A percentile compares a stretch with the other conserved stretches of the same genome.
These are phyloP conservation scores for Mycena amicta DNA, from an alignment of 768 basidiomycete genomes.

Conservation along the genomic window DNA sequence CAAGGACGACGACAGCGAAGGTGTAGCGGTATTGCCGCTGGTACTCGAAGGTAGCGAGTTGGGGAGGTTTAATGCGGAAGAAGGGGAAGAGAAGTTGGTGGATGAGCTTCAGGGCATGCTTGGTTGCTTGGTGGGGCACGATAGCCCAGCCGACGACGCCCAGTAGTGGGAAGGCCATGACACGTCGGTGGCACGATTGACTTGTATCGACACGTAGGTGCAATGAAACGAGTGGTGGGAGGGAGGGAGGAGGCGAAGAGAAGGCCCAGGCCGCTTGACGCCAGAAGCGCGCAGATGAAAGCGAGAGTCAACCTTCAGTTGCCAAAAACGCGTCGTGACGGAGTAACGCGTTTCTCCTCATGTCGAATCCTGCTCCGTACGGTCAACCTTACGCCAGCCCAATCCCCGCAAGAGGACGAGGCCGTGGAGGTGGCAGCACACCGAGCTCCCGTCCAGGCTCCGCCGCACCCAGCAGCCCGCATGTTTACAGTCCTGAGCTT, in stretches of 20 bases:
- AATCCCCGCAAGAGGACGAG: not conserved
- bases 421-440: not conserved
- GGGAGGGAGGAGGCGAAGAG: not conserved
- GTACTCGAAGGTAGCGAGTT: conserved; percentile 46
- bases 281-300: not conserved
- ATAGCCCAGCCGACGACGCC: conserved; percentile 66
- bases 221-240: not conserved
- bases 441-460: not conserved
- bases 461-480: not conserved
- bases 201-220: not conserved
- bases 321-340: not conserved
- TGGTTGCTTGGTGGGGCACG: conserved; percentile 64
- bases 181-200: not conserved
- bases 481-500: not conserved
- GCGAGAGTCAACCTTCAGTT: conserved; percentile 4
- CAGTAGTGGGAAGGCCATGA: conserved; percentile 27
- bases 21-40: conserved; percentile 63
- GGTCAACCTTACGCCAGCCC: not conserved
- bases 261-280: not conserved
- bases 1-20: conserved; percentile 63
- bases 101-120: conserved; percentile 49
- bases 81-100: conserved; percentile 39
- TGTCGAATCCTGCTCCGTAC: not conserved
- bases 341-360: not conserved
- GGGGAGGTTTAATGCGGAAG: conserved; percentile 39